phyloP scores from a whole-genome alignment of 768 basidiomycete species.

The Kwoniella mangroviensis region DNA sequence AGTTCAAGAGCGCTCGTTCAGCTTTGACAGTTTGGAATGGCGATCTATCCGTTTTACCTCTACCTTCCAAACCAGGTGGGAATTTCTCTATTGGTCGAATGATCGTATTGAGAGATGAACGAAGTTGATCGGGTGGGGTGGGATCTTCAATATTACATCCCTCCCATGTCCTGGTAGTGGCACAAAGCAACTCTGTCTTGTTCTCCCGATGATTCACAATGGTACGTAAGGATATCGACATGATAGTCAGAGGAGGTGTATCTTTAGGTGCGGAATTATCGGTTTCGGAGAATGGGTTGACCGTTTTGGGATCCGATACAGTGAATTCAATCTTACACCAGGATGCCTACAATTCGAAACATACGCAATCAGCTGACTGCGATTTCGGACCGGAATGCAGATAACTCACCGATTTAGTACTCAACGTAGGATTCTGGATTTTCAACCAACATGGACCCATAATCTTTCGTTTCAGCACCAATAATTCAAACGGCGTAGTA shows the following conservation, averaged over 20 bases:
- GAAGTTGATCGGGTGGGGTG: conserved; percentile 83
- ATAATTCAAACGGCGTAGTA: conserved; percentile 87
- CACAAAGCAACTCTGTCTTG: conserved; percentile 89
- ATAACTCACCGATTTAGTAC: conserved; percentile 73
- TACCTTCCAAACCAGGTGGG: conserved; percentile 78
- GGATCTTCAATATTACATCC: conserved; percentile 81
- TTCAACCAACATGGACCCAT: conserved; percentile 99
- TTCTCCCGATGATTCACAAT: conserved; percentile 94
- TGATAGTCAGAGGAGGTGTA: conserved; percentile 83
- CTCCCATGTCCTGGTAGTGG: conserved; percentile 81
- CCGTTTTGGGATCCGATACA: conserved; percentile 81
- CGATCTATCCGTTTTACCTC: conserved; percentile 68
- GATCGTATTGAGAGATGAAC: conserved; percentile 81
- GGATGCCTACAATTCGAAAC: conserved; percentile 67
- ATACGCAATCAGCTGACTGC: background rate
- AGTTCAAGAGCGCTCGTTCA: conserved; percentile 84
- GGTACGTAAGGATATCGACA: conserved; percentile 84
- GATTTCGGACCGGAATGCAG: background rate
- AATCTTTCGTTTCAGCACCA: conserved; percentile 93
- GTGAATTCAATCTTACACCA: conserved; percentile 95
- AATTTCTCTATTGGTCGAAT: conserved; percentile 87
- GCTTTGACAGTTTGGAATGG: conserved; percentile 73
- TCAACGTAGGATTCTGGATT: conserved; percentile 75
- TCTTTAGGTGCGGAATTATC: conserved; percentile 75
- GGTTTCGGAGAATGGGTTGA: conserved; percentile 78